phyloP scores from a whole-genome alignment of 148 eudicot species.

The Cornus kousa region DNA sequence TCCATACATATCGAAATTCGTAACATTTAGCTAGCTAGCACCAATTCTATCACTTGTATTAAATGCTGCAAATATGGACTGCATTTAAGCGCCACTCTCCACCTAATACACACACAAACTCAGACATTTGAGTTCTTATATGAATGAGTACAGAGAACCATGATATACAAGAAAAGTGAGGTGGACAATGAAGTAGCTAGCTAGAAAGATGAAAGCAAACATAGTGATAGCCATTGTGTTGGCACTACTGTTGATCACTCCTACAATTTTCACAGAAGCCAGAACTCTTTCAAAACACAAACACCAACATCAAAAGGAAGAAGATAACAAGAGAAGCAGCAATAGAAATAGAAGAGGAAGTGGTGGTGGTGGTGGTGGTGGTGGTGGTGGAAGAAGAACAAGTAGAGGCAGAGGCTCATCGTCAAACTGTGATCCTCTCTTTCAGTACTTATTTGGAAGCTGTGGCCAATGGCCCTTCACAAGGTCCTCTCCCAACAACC shows the following conservation, averaged over 20 bases:
- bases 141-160: too few species aligned
- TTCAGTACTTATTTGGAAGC: conserved; percentile 21
- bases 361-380: conserved; percentile 12
- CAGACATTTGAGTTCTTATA: too few species aligned
- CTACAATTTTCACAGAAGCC: conserved; percentile 2
- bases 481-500: conserved; percentile 32
- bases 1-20: not conserved
- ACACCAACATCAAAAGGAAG: not conserved
- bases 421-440: conserved; percentile 31
- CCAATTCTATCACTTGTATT: not conserved
- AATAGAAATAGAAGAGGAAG: not conserved
- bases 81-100: not conserved
- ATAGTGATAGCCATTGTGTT: conserved; percentile 3
- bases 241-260: conserved; percentile 17
- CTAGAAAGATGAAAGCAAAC: conserved; percentile 9
- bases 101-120: not conserved
- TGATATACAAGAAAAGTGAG: not conserved
- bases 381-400: conserved; percentile 7
- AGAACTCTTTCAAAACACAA: not conserved
- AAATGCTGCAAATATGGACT: too few species aligned
- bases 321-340: conserved; percentile 12
- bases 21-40: not conserved
- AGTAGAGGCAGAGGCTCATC: conserved; percentile 14
- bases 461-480: conserved; percentile 40
- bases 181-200: not conserved